Evolutionary conservation across 129 eudicot species (phyloP).

Genomic region (Flaveria brownii): DNA sequence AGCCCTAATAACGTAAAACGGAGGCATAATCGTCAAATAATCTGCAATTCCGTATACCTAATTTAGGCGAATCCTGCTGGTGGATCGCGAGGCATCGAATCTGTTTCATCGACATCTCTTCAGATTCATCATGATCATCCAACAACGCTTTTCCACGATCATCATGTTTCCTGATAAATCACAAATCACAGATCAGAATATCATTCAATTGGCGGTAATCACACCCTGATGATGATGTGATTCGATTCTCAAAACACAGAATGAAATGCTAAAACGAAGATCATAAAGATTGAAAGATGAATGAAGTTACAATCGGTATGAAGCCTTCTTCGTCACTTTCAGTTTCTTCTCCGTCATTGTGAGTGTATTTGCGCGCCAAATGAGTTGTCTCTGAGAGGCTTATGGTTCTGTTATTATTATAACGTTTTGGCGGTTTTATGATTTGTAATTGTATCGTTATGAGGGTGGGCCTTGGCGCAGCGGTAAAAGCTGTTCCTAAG

Average conservation of each 20-base stretch:
- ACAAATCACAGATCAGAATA: not conserved
- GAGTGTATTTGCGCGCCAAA: slow-evolving; percentile 26
- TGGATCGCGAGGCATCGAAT: slow-evolving; percentile 38
- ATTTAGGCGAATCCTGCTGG: slow-evolving; percentile 29
- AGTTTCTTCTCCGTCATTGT: slow-evolving; percentile 35
- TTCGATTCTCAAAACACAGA: not conserved
- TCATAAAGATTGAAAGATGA: slow-evolving; percentile 11
- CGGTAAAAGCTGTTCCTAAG: too few species aligned
- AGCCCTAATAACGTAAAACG: not conserved
- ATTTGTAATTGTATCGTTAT: too few species aligned
- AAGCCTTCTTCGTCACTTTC: slow-evolving; percentile 34
- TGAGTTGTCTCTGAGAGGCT: not conserved
- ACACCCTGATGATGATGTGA: not conserved
- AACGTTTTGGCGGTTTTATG: too few species aligned
- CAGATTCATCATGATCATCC: slow-evolving; percentile 28
- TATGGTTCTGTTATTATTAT: not conserved
- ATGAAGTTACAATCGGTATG: slow-evolving; percentile 33
- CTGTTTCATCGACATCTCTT: slow-evolving; percentile 10
- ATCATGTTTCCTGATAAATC: slow-evolving; percentile 29
- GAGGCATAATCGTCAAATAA: not conserved
- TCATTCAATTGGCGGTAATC: not conserved
- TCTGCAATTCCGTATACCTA: slow-evolving; percentile 26
- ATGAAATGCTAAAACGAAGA: slow-evolving; percentile 12
- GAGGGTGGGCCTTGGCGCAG: too few species aligned
- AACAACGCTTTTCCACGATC: slow-evolving; percentile 34